phyloP scores from a whole-genome alignment of 495 filamentous ascomycete species.

The Aspergillus incahuasiensis region DNA sequence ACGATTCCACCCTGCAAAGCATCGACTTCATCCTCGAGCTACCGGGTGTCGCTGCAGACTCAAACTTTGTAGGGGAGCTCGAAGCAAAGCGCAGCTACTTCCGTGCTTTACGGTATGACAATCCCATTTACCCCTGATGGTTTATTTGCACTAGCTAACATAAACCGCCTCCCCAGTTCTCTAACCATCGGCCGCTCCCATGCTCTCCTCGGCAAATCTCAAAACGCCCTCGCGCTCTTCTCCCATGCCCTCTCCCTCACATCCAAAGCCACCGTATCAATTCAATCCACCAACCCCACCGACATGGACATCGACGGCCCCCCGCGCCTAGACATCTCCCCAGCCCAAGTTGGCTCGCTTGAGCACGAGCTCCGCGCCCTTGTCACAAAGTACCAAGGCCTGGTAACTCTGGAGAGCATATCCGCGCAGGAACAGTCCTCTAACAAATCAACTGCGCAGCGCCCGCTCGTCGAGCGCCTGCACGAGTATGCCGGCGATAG shows the following conservation, averaged over 20 bases:
- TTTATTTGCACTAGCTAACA: conserved; percentile 9
- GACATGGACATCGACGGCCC: conserved; percentile 28
- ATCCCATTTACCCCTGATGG: not conserved
- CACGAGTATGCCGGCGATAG: conserved; percentile 64
- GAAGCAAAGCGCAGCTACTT: conserved; percentile 79
- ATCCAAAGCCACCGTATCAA: conserved; percentile 34
- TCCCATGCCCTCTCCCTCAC: conserved; percentile 59
- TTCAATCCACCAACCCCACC: conserved; percentile 26
- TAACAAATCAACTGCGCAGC: conserved; percentile 24
- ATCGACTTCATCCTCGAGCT: conserved; percentile 86
- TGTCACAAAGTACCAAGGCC: conserved; percentile 70
- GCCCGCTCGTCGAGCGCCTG: conserved; percentile 65
- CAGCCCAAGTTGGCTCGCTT: conserved; percentile 51
- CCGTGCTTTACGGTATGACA: conserved; percentile 71
- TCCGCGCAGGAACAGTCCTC: conserved; percentile 25
- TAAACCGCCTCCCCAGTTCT: conserved; percentile 51
- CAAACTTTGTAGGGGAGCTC: conserved; percentile 67
- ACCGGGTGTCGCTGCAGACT: conserved; percentile 85
- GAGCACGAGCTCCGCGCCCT: conserved; percentile 57
- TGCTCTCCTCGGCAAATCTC: conserved; percentile 62
- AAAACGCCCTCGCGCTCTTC: conserved; percentile 80
- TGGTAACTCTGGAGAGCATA: conserved; percentile 72
- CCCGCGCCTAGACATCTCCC: conserved; percentile 58
- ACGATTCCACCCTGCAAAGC: conserved; percentile 84
- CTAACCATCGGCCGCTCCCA: conserved; percentile 84